Conservation (phyloP, 2,329 filamentous ascomycete species). For the Emmonsiellopsis sp. region DNA sequence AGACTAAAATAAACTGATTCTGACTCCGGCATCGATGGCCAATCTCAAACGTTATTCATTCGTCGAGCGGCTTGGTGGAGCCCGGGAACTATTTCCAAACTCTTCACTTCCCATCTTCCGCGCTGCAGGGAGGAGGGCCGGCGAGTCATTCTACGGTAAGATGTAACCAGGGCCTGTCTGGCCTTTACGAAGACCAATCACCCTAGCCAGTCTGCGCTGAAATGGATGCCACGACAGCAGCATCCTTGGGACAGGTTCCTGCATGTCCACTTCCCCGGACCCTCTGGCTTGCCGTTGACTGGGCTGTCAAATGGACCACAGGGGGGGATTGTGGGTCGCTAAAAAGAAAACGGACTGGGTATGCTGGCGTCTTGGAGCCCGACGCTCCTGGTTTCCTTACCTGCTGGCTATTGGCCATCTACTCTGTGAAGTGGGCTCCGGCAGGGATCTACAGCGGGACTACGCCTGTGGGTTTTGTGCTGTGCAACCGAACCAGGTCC, state of each 20-base stretch:
- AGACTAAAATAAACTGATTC: too few relatives aligned
- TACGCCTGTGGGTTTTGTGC: not conserved
- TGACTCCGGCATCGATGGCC: not conserved
- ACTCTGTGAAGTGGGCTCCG: not conserved
- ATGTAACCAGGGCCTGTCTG: too few relatives aligned
- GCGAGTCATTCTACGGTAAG: not conserved
- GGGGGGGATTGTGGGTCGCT: not conserved
- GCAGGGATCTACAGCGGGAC: not conserved
- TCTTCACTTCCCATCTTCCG: not conserved
- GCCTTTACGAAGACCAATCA: too few relatives aligned
- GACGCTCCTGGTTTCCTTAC: too few relatives aligned
- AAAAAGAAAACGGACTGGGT: not conserved
- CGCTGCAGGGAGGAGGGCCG: not conserved
- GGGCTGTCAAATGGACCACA: not conserved
- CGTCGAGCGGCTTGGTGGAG: too few relatives aligned
- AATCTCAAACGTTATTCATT: not conserved
- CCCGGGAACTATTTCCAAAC: not conserved
- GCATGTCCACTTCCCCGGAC: not conserved
- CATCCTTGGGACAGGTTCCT: constrained; percentile 2
- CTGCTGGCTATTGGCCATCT: not conserved
- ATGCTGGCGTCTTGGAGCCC: not conserved
- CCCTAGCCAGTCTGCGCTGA: not conserved
- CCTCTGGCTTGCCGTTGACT: not conserved
- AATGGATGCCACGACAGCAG: not conserved
- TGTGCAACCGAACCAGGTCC: not conserved